Base-by-base conservation (phyloP, 768 basidiomycete species). In the Mrakia gelida region DNA sequence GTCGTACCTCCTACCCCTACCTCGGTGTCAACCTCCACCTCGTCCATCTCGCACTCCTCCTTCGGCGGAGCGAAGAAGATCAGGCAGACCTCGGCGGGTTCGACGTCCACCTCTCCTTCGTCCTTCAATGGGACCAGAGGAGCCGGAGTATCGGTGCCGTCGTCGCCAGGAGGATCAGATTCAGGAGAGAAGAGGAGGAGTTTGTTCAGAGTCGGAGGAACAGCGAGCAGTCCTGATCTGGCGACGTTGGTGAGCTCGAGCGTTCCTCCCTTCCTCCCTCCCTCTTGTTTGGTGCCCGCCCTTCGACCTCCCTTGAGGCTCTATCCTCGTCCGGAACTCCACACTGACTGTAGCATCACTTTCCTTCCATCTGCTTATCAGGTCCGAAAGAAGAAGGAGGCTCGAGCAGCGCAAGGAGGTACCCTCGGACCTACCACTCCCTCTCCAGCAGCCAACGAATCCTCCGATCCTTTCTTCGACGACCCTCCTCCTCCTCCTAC, bases 211-310 rank as follows among this genome's bases (percentile, higher is more conserved):
- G 23, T 41, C 0, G 70, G 56, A 28, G 34, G 70, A 28, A 63
- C 76, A 28, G 59, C 68, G 2, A 59, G 68, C n/a, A 77, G 76
- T n/a, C 52, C 61, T 18, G 76, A 77, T 34, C 67, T 77, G 16
- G 70, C 76, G 10, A 63, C 70, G 11, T 6, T 77, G 16, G 76
- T 77, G 71, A 71, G 70, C 71, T 71, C 70, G n/a, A 41, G 18
- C 21, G 28, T 30, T 26, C 43, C 41, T 23, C 6, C 70, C 41
- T 71, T 5, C 34, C 34, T 30, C n/a, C n/a, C 21, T 11, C 10
- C 2, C 34, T 18, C 16, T 45, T 49, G n/a, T 43, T 49, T 21
- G 38, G 13, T 49, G 34, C 32, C 15, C 43, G 43, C 16, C 15
- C 7, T 52, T 52, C 49, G 38, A 52, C 4, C 49, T 13, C 18